Base-by-base conservation (phyloP, 192 early-diverging fungal genomes). In the Backusella mclennaniae region DNA sequence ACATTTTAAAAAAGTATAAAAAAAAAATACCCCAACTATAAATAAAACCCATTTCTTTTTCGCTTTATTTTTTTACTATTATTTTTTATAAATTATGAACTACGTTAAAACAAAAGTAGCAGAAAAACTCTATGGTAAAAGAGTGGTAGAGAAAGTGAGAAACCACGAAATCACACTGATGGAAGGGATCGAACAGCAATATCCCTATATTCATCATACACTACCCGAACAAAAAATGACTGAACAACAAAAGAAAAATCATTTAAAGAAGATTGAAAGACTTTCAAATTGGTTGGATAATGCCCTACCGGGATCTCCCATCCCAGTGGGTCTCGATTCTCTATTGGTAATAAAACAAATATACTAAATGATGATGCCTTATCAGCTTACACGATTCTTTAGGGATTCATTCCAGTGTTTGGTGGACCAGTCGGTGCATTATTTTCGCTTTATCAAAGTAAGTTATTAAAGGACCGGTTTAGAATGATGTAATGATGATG, bases 401-500 rank as follows among this genome's bases (percentile, higher is more conserved):
- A 33, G 76, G 71, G 76, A 19, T 75, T 79, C 15, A 79, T 79
- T 39, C 78, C 78, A 46, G 31, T 79, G 1, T 31, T 79, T 23
- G 78, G 78, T 38, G 78, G 74, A 9, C 66, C 63, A 23, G 53
- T 44, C 6, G 59, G 73, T 49, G 38, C 46, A 14, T 17, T 75
- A 11, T 69, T 69, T n/a, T 49, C 78, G 6, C 42, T 75, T 3
- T 78, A 78, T 73, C 77, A 78, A 19, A 33, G 70, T 72, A 72
- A 52, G 35, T 39, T 44, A 4, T 44, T 8, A 15, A 44, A 63
- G 9, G 12, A 4, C 21, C 21, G 56, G 8, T 23, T 29, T 9
- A 26, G 26, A 63, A 63, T 63, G 56, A 63, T 63, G 56, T 63
- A 63, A 63, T 63, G 0, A 14, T 63, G 56, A 7, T 53, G n/a